Conservation (phyloP, 371 early-diverging fungal species). For the Entomophthora muscae region DNA sequence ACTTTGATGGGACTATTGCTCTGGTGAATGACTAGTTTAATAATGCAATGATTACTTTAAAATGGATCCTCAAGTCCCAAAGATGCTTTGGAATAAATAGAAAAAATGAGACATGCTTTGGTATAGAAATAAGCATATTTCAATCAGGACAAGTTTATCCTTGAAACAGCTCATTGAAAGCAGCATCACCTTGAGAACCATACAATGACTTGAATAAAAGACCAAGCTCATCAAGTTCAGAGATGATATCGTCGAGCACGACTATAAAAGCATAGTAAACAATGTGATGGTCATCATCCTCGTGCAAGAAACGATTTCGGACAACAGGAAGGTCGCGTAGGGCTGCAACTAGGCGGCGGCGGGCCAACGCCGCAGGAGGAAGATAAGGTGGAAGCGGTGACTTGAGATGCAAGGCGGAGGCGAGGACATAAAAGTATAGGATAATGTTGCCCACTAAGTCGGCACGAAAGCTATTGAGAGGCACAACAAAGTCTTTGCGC, state of each 20-base stretch:
- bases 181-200: conserved; percentile 15
- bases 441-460: conserved; percentile 55
- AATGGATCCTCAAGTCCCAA: too few species aligned
- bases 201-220: conserved; percentile 22
- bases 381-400: conserved; percentile 67
- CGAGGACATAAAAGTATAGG: conserved; percentile 57
- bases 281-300: conserved; percentile 38
- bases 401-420: conserved; percentile 58
- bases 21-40: too few species aligned
- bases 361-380: conserved; percentile 41
- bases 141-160: too few species aligned
- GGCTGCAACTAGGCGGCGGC: conserved; percentile 22
- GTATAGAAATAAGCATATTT: too few species aligned
- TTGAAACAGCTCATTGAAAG: conserved; percentile 6
- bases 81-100: too few species aligned
- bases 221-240: conserved; percentile 45
- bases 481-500: conserved; percentile 28
- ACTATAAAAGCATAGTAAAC: conserved; percentile 65
- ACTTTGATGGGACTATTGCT: too few species aligned
- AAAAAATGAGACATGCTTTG: too few species aligned
- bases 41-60: too few species aligned
- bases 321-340: conserved; percentile 28
- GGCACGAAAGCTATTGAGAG: conserved; percentile 31
- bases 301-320: conserved; percentile 21
- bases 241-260: conserved; percentile 61